Evolutionary conservation across 495 filamentous ascomycete genomes (phyloP), one percentile per base, ranked within the genome.

Genomic region (Neurospora sp.): DNA sequence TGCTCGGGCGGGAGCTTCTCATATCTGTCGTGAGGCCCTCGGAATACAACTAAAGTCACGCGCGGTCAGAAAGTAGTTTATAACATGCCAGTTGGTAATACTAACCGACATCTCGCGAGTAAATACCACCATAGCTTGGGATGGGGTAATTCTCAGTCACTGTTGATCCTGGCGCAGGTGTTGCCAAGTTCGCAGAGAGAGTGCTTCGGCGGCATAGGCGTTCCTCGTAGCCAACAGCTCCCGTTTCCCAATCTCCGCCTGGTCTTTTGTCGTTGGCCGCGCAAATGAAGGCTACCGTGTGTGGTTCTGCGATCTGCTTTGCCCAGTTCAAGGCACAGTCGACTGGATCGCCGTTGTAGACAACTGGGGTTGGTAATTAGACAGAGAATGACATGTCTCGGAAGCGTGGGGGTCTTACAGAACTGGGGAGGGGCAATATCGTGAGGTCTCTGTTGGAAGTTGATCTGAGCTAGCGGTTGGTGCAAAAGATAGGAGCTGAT

Each of bases 241-340:
- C 90, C 6, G 89, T 91, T 75, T 93, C 91, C 91, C 91, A 94
- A 73, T 93, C 91, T 3, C 91, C 91, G 0, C 91, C 91, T 1
- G 91, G 83, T 39, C 91, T 85, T 74, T 89, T 91, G 76, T 94
- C 91, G 77, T 93, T 90, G 12, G 91, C 91, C 69, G 89, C 88
- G 76, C 91, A 93, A 72, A 94, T 88, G 41, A 93, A 89, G 7
- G 91, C 89, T 71, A 94, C 87, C 18, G 80, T 74, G 39, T 79
- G 79, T 39, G 77, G 76, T 27, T 69, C 78, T 44, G 72, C 77
- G 70, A 69, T 72, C 53, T 71, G 73, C 73, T 72, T 59, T 27
- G 73, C 85, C 90, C 90, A 93, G 71, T 86, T 83, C 69, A 92
- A 77, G 6, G 90, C 87, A 27, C 88, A 87, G 77, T 93, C 88